Base-by-base conservation (phyloP, 2,329 filamentous ascomycete species). In the Hansfordia pulvinata region DNA sequence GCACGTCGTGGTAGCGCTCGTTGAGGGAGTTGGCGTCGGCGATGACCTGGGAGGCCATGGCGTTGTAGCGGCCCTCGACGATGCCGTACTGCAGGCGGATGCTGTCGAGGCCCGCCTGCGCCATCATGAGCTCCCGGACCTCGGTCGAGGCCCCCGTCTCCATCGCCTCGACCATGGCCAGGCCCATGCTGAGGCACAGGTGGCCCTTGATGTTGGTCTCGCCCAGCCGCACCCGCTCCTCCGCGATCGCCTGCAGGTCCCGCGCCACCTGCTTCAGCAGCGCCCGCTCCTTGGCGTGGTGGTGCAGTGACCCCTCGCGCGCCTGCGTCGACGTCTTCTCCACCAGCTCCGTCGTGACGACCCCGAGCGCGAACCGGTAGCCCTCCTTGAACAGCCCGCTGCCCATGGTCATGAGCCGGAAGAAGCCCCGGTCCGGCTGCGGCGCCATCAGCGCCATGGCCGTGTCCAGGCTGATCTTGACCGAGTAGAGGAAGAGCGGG, bases 401-500 rank as follows among this genome's bases (percentile, higher is more conserved):
- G 4, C 50, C 47, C 4, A 47, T 37, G 5, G 40, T 35, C 35
- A 56, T 42, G 1, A 64, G 44, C 1, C 43, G 44, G 1, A 42
- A 31, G 35, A 57, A 63, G 18, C 36, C 34, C 6, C 42, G 44
- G 17, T 55, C 52, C 4, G 46, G 47, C 24, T 50, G 47, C 2
- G 50, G 51, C 4, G 44, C 47, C 9, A 54, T 33, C 10, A 57
- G 38, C 10, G 46, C 43, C 12, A 57, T 40, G 10, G 55, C 51
- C 2, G 50, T 40, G 19, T 69, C 64, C 3, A 66, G 32, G 32
- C 53, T 59, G 6, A 56, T 44, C 31, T 60, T 64, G 18, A 55
- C 50, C 0, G 62, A 68, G 43, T 58, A 64, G 34, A 64, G 53
- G 36, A 57, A 70, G 4, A 55, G 31, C 0, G 60, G 62, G 26